These are phyloP conservation scores for Cicer arietinum DNA, from an alignment of 306 rosid genomes.

Conservation along the genomic window DNA sequence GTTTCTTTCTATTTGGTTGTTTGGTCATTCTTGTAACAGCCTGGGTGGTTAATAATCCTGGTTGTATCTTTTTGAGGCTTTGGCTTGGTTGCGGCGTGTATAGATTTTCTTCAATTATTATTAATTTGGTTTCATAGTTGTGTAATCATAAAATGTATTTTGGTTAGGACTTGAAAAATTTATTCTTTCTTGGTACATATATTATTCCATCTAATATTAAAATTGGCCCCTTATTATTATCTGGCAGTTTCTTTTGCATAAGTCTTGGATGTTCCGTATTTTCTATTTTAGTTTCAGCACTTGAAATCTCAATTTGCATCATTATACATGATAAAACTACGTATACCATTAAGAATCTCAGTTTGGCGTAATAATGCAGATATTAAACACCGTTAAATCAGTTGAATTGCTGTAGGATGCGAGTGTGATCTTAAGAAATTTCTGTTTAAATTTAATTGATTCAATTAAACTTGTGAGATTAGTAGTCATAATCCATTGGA, in stretches of 20 bases:
- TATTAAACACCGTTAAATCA: no score
- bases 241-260: not conserved
- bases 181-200: conserved; percentile 40
- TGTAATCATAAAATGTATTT: conserved; percentile 40
- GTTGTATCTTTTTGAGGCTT: conserved; percentile 37
- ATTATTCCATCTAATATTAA: conserved; percentile 26
- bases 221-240: conserved; percentile 14
- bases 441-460: no score
- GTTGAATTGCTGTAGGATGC: no score
- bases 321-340: no score
- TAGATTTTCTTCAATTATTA: conserved; percentile 42
- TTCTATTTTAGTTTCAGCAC: not conserved
- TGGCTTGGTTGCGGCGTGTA: conserved; percentile 43
- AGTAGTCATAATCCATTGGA: no score
- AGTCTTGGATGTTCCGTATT: conserved; percentile 11
- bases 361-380: no score
- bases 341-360: no score
- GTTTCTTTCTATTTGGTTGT: conserved; percentile 30
- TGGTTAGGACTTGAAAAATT: conserved; percentile 31
- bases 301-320: not conserved
- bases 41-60: conserved; percentile 7
- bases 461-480: no score
- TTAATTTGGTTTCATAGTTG: conserved; percentile 35
- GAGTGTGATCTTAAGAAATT: no score
- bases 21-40: conserved; percentile 42